Percentiles rank a stretch among this genome's conserved stretches.
Conservation (phyloP, 2,329 filamentous ascomycete species). For the Colletotrichum sp. region DNA sequence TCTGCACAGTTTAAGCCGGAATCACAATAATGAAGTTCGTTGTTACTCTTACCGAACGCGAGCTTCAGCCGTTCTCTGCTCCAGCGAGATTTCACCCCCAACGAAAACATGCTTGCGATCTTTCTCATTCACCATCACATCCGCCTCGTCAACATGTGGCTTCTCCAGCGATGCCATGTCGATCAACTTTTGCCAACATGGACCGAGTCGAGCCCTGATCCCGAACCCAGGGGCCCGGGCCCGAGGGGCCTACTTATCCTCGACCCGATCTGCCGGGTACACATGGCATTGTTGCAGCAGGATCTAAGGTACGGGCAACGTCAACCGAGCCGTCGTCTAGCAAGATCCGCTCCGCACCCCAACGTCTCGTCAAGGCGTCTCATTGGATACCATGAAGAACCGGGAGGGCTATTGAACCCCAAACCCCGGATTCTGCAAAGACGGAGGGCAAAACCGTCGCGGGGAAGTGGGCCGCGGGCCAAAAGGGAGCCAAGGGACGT, state of each 20-base stretch:
- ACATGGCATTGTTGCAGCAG: neutral
- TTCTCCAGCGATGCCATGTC: neutral
- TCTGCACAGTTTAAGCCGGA: too few relatives aligned
- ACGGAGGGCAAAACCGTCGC: neutral
- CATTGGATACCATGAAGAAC: neutral
- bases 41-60: neutral
- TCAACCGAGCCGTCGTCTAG: neutral
- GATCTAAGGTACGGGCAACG: neutral
- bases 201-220: neutral
- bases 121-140: neutral
- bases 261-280: neutral
- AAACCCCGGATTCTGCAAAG: neutral
- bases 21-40: too few relatives aligned
- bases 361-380: neutral
- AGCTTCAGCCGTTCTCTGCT: neutral
- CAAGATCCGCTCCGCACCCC: neutral
- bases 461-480: neutral
- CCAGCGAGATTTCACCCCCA: neutral
- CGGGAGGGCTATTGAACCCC: neutral
- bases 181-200: neutral
- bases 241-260: neutral
- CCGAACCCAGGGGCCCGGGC: neutral
- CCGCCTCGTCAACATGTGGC: neutral
- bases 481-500: neutral
- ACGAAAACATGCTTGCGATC: neutral